phyloP scores from a whole-genome alignment of 768 basidiomycete genomes.

The Boletus rufocinnamomeus region DNA sequence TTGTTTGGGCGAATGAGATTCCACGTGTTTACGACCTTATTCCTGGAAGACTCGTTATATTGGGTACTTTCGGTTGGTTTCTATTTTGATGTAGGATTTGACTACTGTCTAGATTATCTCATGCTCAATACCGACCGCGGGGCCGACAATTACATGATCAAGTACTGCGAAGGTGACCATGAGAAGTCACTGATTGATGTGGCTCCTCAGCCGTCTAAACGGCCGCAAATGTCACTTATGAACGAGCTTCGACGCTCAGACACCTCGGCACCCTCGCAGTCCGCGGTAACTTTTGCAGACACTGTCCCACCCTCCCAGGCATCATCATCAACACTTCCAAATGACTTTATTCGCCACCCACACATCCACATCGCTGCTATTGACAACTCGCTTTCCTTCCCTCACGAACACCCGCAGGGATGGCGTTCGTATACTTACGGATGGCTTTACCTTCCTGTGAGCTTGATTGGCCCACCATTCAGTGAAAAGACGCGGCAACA shows the following conservation, averaged over 20 bases:
- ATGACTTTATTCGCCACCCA: slow-evolving; percentile 58
- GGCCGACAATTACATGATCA: slow-evolving; percentile 92
- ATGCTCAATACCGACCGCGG: slow-evolving; percentile 91
- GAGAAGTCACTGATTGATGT: slow-evolving; percentile 79
- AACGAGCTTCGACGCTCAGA: slow-evolving; percentile 62
- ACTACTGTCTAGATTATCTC: slow-evolving; percentile 62
- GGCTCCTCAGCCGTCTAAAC: slow-evolving; percentile 69
- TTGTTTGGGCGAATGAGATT: neutral
- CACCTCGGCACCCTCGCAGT: slow-evolving; percentile 39
- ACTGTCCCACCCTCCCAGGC: slow-evolving; percentile 40
- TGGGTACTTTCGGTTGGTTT: slow-evolving; percentile 48
- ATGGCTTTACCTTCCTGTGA: slow-evolving; percentile 86
- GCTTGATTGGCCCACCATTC: slow-evolving; percentile 82
- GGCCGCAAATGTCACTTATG: slow-evolving; percentile 71
- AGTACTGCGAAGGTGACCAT: slow-evolving; percentile 80
- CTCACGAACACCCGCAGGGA: slow-evolving; percentile 85
- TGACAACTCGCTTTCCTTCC: slow-evolving; percentile 90
- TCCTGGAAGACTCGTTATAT: slow-evolving; percentile 67
- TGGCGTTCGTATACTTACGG: slow-evolving; percentile 84
- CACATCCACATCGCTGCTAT: slow-evolving; percentile 93
- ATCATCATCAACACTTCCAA: slow-evolving; percentile 35
- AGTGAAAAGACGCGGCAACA: slow-evolving; percentile 79
- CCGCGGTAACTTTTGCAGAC: slow-evolving; percentile 42
- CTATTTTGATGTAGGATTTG: slow-evolving; percentile 3
- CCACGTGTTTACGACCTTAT: slow-evolving; percentile 15